These are phyloP conservation scores for Umbilicus rupestris DNA, from an alignment of 164 flowering plant genomes.

Conservation along the genomic window DNA sequence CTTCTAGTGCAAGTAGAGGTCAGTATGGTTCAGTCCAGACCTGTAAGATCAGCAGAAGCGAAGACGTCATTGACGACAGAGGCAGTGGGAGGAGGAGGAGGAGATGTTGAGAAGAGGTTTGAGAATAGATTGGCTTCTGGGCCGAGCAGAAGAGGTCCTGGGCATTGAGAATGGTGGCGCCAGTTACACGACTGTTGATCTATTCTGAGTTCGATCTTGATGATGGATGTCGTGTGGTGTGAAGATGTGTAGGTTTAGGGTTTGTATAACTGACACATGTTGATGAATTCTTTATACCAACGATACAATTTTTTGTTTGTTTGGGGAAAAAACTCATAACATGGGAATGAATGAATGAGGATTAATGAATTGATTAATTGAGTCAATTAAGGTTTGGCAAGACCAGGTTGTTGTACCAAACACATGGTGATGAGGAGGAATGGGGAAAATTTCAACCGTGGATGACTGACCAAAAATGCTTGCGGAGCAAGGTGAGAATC, in stretches of 20 bases:
- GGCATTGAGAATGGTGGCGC: background rate
- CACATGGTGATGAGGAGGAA: too few species aligned
- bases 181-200: too few species aligned
- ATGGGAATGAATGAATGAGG: background rate
- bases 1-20: background rate
- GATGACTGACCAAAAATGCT: background rate
- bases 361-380: background rate
- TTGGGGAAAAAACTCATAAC: too few species aligned
- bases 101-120: background rate
- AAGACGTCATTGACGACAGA: background rate
- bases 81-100: background rate
- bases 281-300: background rate
- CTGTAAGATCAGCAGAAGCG: background rate
- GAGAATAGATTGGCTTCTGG: background rate
- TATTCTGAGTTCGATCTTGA: too few species aligned
- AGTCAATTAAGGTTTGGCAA: background rate
- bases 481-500: background rate
- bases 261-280: background rate
- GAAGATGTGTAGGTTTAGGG: background rate
- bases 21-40: background rate
- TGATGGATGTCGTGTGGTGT: background rate
- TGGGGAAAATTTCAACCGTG: background rate
- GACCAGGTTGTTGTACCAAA: background rate
- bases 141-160: slow-evolving; percentile 1
- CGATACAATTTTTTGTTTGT: too few species aligned